Base-by-base conservation (phyloP, 495 filamentous ascomycete genomes). In the Aspergillus biplanus region DNA sequence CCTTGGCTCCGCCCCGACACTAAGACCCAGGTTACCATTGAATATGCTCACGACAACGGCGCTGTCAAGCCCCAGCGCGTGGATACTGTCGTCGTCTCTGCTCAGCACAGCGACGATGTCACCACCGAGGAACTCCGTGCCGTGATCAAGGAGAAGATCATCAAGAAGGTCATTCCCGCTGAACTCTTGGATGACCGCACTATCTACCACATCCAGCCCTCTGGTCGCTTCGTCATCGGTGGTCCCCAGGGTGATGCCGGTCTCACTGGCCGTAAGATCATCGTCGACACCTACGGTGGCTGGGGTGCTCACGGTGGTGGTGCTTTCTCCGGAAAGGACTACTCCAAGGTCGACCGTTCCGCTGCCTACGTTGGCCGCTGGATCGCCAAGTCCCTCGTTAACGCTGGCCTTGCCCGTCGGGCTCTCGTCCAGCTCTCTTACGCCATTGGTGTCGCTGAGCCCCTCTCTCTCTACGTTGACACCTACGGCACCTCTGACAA, bases 311-410 rank as follows among this genome's bases (percentile, higher is more conserved):
- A 99, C 85, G 95, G 95, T 86, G 95, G 95, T 83, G 95, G 95
- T 87, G 95, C 95, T 78, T 99, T 99, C 90, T 98, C 95, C 73
- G 95, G 95, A 75, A 99, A 99, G 88, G 95, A 99, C 78, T 99
- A 97, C 90, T 97, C 92, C 82, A 99, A 99, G 86, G 95, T 99
- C 80, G 95, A 99, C 78, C 91, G 95, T 69, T 97, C 94, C 34
- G 95, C 95, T 68, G 95, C 95, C 72, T 99, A 99, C 83, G 87
- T 97, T 67, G 93, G 89, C 71, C 92, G 95, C 70, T 99, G 95
- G 95, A 91, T 99, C 78, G 95, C 95, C 76, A 99, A 99, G 88
- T 99, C 95, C 47, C 85, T 99, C 66, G 92, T 99, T 62, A 81
- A 88, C 70, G 90, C 94, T 71, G 88, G 89, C 68, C 90, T 99